Conservation (phyloP, 805 yeast species). For the Wilhelminamyces savonicus region DNA sequence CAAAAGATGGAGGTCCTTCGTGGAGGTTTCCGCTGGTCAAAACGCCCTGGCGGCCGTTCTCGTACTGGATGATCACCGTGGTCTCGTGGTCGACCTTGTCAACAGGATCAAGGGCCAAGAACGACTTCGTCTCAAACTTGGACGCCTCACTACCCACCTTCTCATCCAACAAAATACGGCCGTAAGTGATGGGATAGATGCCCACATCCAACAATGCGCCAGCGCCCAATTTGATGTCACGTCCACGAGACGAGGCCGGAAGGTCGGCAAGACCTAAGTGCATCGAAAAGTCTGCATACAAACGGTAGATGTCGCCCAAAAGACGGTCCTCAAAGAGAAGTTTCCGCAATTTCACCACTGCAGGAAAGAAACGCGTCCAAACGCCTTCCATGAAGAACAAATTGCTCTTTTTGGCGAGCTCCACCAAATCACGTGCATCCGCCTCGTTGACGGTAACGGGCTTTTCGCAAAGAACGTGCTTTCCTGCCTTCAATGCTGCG, state of each 20-base stretch:
- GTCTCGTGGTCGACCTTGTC: conserved; percentile 40
- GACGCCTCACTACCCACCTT: conserved; percentile 22
- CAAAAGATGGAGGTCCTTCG: conserved; percentile 21
- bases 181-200: conserved; percentile 44
- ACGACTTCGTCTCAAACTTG: conserved; percentile 21
- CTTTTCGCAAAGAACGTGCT: conserved; percentile 51
- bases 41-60: conserved; percentile 36
- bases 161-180: conserved; percentile 32
- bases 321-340: conserved; percentile 33
- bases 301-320: conserved; percentile 42
- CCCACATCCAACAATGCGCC: conserved; percentile 55
- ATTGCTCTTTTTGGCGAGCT: conserved; percentile 37
- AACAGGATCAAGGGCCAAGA: conserved; percentile 24
- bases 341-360: conserved; percentile 27
- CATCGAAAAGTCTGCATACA: conserved; percentile 33
- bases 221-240: conserved; percentile 44
- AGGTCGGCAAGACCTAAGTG: conserved; percentile 28
- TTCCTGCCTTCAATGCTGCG: conserved; percentile 36
- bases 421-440: conserved; percentile 37
- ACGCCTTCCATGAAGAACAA: conserved; percentile 53
- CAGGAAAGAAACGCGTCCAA: conserved; percentile 53
- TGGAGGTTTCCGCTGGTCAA: conserved; percentile 23
- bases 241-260: conserved; percentile 24
- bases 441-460: conserved; percentile 44
- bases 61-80: conserved; percentile 30